A percentile compares a stretch with the other conserved stretches of the same genome.
Evolutionary conservation across 805 yeast genomes (phyloP).

Genomic region (Candida boleticola): DNA sequence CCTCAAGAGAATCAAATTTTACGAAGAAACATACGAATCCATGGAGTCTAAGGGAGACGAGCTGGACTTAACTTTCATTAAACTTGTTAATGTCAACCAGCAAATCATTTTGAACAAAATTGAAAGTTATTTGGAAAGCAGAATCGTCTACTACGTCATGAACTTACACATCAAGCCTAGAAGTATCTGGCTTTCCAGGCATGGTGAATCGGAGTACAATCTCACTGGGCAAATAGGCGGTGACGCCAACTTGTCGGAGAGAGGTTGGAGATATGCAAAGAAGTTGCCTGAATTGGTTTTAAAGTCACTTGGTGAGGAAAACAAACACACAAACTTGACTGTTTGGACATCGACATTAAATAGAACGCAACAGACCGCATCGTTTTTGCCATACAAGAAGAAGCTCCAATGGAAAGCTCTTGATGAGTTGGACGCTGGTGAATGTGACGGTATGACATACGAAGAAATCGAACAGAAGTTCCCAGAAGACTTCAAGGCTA

Average conservation of each 20-base stretch:
- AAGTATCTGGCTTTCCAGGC: constrained; percentile 89
- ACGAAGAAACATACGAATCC: constrained; percentile 75
- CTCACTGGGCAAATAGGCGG: constrained; percentile 96
- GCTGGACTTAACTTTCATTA: constrained; percentile 74
- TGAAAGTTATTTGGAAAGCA: constrained; percentile 82
- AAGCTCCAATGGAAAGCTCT: constrained; percentile 94
- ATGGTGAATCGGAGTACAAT: constrained; percentile 92
- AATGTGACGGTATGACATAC: constrained; percentile 95
- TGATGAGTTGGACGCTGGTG: constrained; percentile 96
- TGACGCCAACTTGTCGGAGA: constrained; percentile 77
- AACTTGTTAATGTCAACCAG: constrained; percentile 81
- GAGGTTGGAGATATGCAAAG: constrained; percentile 81
- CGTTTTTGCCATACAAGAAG: constrained; percentile 67
- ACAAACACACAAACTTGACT: constrained; percentile 56
- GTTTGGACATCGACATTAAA: constrained; percentile 94
- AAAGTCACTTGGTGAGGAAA: constrained; percentile 59
- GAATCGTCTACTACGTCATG: constrained; percentile 95
- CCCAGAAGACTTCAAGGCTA: constrained; percentile 93
- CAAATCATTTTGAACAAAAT: constrained; percentile 87
- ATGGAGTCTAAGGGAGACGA: constrained; percentile 54
- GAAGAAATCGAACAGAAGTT: constrained; percentile 69
- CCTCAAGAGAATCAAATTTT: constrained; percentile 66
- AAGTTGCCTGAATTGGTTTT: constrained; percentile 76
- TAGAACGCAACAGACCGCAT: constrained; percentile 92
- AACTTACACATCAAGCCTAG: constrained; percentile 91